phyloP scores from a whole-genome alignment of 257 asterid species.

The Lycium barbarum region DNA sequence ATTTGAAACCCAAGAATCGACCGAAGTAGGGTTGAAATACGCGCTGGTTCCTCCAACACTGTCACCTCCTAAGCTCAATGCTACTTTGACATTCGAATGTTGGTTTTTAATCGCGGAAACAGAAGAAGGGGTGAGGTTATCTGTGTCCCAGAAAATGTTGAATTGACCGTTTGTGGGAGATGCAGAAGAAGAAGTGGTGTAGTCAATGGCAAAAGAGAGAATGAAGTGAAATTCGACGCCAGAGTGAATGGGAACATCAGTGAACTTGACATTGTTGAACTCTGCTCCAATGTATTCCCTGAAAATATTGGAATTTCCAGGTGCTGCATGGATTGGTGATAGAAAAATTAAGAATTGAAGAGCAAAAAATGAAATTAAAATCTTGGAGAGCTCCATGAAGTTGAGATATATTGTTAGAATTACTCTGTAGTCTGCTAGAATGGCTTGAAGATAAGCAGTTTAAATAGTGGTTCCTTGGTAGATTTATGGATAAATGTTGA shows the following conservation, averaged over 20 bases:
- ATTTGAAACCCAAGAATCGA: constrained; percentile 71
- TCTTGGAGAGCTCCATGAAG: constrained; percentile 44
- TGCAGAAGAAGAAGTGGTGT: constrained; percentile 55
- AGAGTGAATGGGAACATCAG: constrained; percentile 68
- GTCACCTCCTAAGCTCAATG: constrained; percentile 78
- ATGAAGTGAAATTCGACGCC: constrained; percentile 82
- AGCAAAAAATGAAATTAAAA: constrained; percentile 18
- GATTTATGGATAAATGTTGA: not conserved
- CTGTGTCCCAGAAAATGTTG: constrained; percentile 75
- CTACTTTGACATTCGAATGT: constrained; percentile 63
- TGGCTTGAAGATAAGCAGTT: not conserved
- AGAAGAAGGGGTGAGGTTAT: constrained; percentile 57
- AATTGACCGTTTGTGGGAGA: constrained; percentile 71
- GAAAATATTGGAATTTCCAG: constrained; percentile 57
- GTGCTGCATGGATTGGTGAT: constrained; percentile 29
- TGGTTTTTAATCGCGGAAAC: constrained; percentile 56
- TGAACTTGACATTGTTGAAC: constrained; percentile 63
- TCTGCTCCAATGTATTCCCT: constrained; percentile 83
- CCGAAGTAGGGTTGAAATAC: constrained; percentile 59
- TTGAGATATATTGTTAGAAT: not conserved
- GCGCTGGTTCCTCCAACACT: constrained; percentile 55
- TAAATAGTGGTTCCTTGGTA: not conserved
- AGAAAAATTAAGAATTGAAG: not conserved
- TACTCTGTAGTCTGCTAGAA: not conserved
- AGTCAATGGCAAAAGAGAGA: constrained; percentile 84